phyloP scores from a whole-genome alignment of 306 rosid species.

The Argentina anserina region DNA sequence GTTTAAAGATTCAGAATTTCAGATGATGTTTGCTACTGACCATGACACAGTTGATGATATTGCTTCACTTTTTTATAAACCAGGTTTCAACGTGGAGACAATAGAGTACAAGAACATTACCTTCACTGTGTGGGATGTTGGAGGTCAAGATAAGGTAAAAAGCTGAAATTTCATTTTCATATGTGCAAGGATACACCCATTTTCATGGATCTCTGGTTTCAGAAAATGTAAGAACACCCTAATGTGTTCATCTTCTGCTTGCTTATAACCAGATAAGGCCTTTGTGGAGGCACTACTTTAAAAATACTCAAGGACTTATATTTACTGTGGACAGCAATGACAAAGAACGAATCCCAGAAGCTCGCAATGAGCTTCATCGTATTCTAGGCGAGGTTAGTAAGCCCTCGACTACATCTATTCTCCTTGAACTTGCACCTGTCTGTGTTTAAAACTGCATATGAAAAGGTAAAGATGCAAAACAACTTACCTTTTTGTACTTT shows the following conservation, averaged over 20 bases:
- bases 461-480: not conserved
- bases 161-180: not conserved
- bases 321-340: slow-evolving; percentile 53
- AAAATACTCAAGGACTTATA: slow-evolving; percentile 41
- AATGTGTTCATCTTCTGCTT: not conserved
- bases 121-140: slow-evolving; percentile 52
- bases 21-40: not conserved
- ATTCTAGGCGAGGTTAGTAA: slow-evolving; percentile 35
- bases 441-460: not conserved
- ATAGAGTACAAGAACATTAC: slow-evolving; percentile 37
- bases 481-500: not conserved
- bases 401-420: too few species aligned
- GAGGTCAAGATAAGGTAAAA: slow-evolving; percentile 53
- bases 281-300: slow-evolving; percentile 51
- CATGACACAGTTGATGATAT: not conserved
- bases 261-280: slow-evolving; percentile 39
- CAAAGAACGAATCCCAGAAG: slow-evolving; percentile 38
- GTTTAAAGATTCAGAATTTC: not conserved
- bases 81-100: slow-evolving; percentile 53
- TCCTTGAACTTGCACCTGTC: not conserved
- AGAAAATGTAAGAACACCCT: not conserved
- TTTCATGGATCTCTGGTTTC: not conserved
- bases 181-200: not conserved
- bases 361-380: slow-evolving; percentile 44
- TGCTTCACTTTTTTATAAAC: slow-evolving; percentile 22